Evolutionary conservation across 192 early-diverging fungal species (phyloP), one percentile per base, ranked within the genome.

Genomic region (Coemansia sp.): DNA sequence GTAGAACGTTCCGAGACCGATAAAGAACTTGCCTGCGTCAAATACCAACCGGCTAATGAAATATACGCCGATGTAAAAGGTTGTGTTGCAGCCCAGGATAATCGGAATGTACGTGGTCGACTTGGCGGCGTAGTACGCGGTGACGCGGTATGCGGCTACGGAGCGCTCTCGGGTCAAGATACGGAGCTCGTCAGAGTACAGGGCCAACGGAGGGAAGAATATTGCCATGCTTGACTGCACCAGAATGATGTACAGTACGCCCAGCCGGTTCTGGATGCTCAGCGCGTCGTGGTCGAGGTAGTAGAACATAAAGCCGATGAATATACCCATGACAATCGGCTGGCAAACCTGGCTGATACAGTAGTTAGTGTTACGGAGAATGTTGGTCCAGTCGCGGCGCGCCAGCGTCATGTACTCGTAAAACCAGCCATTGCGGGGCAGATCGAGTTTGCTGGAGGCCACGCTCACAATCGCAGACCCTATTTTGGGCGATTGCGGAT

Each of bases 111-210:
- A 70, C 14, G 78, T 78, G 8, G 85, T 64, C 42, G 82, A 52
- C 66, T 86, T 87, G 31, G 85, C 80, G 21, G 83, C 35, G 42
- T 78, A 87, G 50, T 75, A 85, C 15, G 84, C 74, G 5, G 79
- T 75, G 31, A 82, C 52, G 15, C 87, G 73, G 79, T 85, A 90
- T n/a, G 81, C 71, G 0, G 84, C 82, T 27, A 74, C 59, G 8
- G 83, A 81, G 4, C 87, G 79, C 71, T 90, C 87, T 1, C 84
- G 76, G 17, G 71, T 43, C 69, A 86, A 71, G 30, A 83, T 83
- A 40, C 50, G 57, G n/a, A 73, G 75, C 57, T 84, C 67, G 35
- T 67, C 41, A 22, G 63, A 62, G 64, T 67, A 79, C 21, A 72
- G 35, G 0, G 51, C 56, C 12, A 77, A 60, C 47, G 62, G 64